Conservation (phyloP, 73 alveolate genomes). For the Paramecium bursaria region DNA sequence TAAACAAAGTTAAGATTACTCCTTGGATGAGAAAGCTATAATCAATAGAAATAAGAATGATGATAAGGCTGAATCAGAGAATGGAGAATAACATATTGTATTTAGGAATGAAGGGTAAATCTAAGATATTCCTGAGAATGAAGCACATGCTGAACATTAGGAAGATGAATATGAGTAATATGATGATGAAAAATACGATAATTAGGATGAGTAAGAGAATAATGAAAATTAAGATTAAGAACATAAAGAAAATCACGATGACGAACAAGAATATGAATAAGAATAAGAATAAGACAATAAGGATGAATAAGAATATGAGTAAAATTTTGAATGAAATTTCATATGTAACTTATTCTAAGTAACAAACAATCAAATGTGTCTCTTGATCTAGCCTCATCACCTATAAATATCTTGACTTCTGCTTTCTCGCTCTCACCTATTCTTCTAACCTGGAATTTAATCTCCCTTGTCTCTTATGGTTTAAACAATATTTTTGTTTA, state of each 20-base stretch:
- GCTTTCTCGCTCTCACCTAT: conserved; percentile 15
- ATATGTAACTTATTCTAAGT: conserved; percentile 44
- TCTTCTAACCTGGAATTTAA: not conserved
- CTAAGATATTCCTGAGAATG: too few relatives aligned
- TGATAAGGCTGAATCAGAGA: not conserved
- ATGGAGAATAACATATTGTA: conserved; percentile 14
- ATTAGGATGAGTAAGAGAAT: not conserved
- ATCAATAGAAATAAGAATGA: not conserved
- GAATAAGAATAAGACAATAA: not conserved
- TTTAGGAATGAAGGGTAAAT: conserved; percentile 28
- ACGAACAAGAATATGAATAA: not conserved
- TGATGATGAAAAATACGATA: not conserved
- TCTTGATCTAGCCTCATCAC: conserved; percentile 61
- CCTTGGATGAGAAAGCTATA: conserved; percentile 44
- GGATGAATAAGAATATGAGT: conserved; percentile 36
- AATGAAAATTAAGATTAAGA: not conserved
- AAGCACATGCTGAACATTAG: not conserved
- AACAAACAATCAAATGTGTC: conserved; percentile 58
- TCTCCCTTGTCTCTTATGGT: conserved; percentile 21
- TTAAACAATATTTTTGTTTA: conserved; percentile 8
- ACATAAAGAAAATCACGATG: not conserved
- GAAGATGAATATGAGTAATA: not conserved
- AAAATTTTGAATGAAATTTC: too few relatives aligned
- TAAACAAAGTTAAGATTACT: conserved; percentile 48
- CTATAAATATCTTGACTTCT: conserved; percentile 43